Base-by-base conservation (phyloP, 352 stramenopile species). In the Hyaloperonospora arabidopsidis region DNA sequence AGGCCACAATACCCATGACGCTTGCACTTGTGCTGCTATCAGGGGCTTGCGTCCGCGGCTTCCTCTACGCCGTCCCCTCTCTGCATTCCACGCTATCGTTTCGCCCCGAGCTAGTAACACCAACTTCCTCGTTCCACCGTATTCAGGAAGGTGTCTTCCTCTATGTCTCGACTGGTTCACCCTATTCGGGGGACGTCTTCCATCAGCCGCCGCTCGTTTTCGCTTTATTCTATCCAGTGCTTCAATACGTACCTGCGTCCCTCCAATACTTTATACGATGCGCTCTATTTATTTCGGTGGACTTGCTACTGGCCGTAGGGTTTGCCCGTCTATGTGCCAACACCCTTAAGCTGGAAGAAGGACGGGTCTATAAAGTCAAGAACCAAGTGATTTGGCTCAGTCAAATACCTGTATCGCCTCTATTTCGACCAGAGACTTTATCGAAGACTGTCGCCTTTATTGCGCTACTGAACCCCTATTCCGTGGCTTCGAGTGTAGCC, bases 181-280 rank as follows among this genome's bases (percentile, higher is more conserved):
- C 83, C 15, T 93, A 93, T 61, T 60, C 76, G 0, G 83, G 80
- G 25, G 83, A 93, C 63, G 71, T 82, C 32, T 93, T 86, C 65
- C 83, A 93, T 59, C 83, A 93, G 62, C 79, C 80, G 25, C 76
- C 79, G 56, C 74, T 93, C 32, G 67, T 89, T 23, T 87, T 91
- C 48, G 73, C 75, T 18, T 56, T 80, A 44, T 71, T 88, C 39
- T 86, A 86, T 54, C 72, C 70, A 14, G 22, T 84, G n/a, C 59
- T 87, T 3, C 41, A 54, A 1, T 18, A 58, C 11, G 29, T 70
- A 1, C 49, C 70, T 2, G 25, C 21, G 0, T 46, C 14, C 18
- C 21, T 76, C 0, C 61, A 76, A 52, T 78, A 76, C 44, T 21
- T 61, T 11, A 39, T 59, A 0, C 28, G 32, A 25, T 81, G 74